Conservation (phyloP, 2,329 filamentous ascomycete species). For the Pseudocercospora cruenta region DNA sequence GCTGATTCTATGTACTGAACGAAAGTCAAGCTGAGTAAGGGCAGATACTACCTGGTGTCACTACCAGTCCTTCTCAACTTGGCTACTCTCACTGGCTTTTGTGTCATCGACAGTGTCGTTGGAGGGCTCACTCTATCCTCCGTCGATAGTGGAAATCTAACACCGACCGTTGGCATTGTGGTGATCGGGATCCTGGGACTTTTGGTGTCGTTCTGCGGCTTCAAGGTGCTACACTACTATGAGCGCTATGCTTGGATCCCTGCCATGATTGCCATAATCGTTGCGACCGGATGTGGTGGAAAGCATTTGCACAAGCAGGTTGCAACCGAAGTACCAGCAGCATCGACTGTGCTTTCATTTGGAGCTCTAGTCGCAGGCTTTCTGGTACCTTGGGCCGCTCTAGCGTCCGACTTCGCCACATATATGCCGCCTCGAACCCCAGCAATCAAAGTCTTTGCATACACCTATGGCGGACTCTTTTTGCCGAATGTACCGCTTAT, state of each 20-base stretch:
- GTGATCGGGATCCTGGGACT: constrained; percentile 62
- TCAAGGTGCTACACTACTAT: constrained; percentile 49
- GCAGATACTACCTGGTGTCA: constrained; percentile 55
- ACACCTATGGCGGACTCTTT: constrained; percentile 44
- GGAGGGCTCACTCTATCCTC: constrained; percentile 62
- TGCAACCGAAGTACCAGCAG: constrained; percentile 45
- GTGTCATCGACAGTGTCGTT: constrained; percentile 63
- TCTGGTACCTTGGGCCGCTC: constrained; percentile 61
- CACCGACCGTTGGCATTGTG: constrained; percentile 62
- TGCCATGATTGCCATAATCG: constrained; percentile 45
- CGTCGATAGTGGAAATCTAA: constrained; percentile 52
- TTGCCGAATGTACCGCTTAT: constrained; percentile 42
- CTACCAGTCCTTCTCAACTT: constrained; percentile 66
- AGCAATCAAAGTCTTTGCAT: constrained; percentile 40
- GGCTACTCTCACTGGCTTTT: constrained; percentile 66
- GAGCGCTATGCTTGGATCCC: constrained; percentile 49
- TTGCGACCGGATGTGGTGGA: constrained; percentile 47
- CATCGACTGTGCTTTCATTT: constrained; percentile 46
- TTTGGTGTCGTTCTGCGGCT: constrained; percentile 66
- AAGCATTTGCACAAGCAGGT: constrained; percentile 51
- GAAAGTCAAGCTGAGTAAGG: not conserved
- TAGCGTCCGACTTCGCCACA: constrained; percentile 48
- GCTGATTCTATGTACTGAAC: too few species aligned
- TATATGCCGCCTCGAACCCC: constrained; percentile 47
- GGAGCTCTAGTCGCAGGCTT: constrained; percentile 63